Evolutionary conservation across 2,329 filamentous ascomycete species (phyloP), one percentile per base, ranked within the genome.

Genomic region (Scytalidium sp.): DNA sequence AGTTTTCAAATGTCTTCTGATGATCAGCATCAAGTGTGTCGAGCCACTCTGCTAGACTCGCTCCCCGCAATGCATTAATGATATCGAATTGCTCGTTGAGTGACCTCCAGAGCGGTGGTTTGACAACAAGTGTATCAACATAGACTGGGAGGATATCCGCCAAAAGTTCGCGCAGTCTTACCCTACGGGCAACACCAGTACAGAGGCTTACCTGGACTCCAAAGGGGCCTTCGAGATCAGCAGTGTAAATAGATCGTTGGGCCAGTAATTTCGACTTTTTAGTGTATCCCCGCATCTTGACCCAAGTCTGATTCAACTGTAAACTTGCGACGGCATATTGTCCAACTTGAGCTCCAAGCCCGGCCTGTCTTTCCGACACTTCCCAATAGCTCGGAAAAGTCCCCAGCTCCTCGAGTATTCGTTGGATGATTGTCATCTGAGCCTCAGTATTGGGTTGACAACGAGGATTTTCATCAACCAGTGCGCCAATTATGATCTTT

Each of bases 201-300:
- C 59, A 60, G 19, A 52, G 52, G 50, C 59, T 62, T 5, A 62
- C 54, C 36, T 60, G 57, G 17, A 61, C 41, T 1, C 57, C 60
- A 53, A 50, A 60, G 3, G 21, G 7, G 3, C 42, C 11, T 13
- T 54, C 49, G 15, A 43, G 22, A 20, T 43, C 15, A 50, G 32
- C n/a, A 51, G 43, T 40, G 42, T 21, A 11, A 45, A 19, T 3
- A 19, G 21, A 13, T 58, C 29, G 45, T 23, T 49, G 19, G 4
- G 45, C 21, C 9, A 46, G 47, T 3, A 50, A 29, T 5, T 45
- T 27, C 22, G 40, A 23, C 11, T 47, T 51, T 21, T 36, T 17
- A 4, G 42, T 50, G 15, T 41, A 17, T 3, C 50, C 50, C 11
- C 15, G 43, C 8, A 43, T 21, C 27, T 45, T 47, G 15, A 19